phyloP scores from a whole-genome alignment of 169 alveolate genomes.

The Plasmodium fragile region DNA sequence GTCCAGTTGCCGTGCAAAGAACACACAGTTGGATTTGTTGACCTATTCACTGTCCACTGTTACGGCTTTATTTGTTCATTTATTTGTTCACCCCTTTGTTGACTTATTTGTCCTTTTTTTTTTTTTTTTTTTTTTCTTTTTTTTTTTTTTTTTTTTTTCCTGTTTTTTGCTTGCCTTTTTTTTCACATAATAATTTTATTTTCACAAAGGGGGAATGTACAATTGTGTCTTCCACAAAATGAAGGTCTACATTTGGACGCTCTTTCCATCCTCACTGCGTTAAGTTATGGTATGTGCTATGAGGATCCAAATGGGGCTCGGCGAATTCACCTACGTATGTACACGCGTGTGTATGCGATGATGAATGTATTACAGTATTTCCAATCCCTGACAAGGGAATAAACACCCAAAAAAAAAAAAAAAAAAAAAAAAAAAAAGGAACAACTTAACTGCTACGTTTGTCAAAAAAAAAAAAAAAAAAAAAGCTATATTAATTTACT shows the following conservation, averaged over 20 bases:
- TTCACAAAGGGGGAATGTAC: background rate
- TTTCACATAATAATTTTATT: background rate
- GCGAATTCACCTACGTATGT: background rate
- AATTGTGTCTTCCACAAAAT: background rate
- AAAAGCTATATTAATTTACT: background rate
- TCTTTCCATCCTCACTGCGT: background rate
- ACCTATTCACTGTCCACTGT: background rate
- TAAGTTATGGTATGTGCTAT: background rate
- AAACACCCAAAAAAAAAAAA: conserved; percentile 1
- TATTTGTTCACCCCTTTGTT: background rate
- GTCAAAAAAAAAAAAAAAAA: no score
- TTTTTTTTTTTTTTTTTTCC: no score
- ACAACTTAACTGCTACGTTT: background rate
- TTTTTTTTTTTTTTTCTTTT: background rate
- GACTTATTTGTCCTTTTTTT: background rate
- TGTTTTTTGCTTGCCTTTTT: background rate
- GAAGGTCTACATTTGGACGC: background rate
- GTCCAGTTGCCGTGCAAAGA: background rate
- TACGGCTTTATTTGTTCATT: background rate
- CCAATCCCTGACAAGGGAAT: background rate
- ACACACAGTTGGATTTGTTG: background rate
- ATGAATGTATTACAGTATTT: background rate
- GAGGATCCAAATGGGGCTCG: background rate
- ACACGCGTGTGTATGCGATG: background rate
- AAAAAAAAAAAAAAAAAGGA: background rate